Conservation (phyloP, 2,329 filamentous ascomycete species). For the Talaromyces amestolkiae region DNA sequence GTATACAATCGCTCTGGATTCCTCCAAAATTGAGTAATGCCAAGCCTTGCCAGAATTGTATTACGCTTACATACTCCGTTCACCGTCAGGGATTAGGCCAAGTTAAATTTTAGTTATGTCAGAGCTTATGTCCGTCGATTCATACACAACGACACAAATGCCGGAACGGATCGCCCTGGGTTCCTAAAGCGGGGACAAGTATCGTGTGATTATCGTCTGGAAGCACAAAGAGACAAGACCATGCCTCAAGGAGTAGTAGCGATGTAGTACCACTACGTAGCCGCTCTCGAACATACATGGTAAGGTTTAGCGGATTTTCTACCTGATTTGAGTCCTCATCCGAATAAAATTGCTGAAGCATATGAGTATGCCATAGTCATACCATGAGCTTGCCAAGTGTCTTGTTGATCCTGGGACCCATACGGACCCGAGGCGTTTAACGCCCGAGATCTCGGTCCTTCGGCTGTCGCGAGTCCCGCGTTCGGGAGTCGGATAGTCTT, state of each 20-base stretch:
- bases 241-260: neutral
- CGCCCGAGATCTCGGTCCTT: neutral
- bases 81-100: neutral
- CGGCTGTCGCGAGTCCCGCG: neutral
- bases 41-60: neutral
- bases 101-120: neutral
- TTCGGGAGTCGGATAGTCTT: neutral
- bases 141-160: neutral
- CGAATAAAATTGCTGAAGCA: no score
- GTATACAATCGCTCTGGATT: neutral
- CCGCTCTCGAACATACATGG: neutral
- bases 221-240: neutral
- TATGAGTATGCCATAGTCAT: no score
- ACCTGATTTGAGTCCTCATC: neutral
- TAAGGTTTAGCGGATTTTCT: neutral
- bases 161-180: neutral
- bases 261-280: neutral
- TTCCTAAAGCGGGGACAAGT: neutral
- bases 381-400: no score
- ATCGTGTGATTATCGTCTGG: neutral
- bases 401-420: neutral
- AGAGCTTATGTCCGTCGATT: slow-evolving; percentile 1
- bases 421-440: neutral
- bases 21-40: neutral
- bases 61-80: neutral